Base-by-base conservation (phyloP, 192 early-diverging fungal species). In the Geosiphon pyriformis region DNA sequence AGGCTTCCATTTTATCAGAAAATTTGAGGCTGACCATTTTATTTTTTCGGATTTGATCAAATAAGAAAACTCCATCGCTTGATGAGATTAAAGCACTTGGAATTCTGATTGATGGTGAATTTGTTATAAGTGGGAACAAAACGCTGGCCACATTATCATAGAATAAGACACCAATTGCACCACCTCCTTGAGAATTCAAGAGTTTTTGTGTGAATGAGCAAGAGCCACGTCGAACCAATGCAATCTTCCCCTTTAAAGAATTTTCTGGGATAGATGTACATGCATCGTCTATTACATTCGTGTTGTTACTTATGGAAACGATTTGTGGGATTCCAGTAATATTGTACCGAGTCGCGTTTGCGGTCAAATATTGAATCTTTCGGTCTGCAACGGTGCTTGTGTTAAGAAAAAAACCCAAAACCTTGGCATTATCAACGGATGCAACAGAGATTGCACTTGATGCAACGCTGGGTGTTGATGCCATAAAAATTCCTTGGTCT, bases 171-270 rank as follows among this genome's bases (percentile, higher is more conserved):
- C 72, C 90, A 20, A 78, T 68, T 1, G 88, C 90, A 27, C 87
- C 87, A 10, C 85, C 84, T 6, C 20, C 59, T 26, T 74, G 76
- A 2, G 82, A 87, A 50, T 79, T 74, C 0, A 49, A 60, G 3
- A 83, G 70, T 76, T 93, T 93, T 35, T 78, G 70, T 6, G 73
- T 78, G 70, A 90, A 89, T 0, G 76, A 79, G 60, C 91, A 93
- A 25, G 68, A 74, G 1, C 90, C 90, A 48, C 90, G 87, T 30
- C 83, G 83, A 49, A 92, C 75, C 35, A 93, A 67, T 22, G 76
- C 77, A 22, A 88, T 79, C 61, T 85, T 78, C 0, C 77, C 78
- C 0, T 33, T 66, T 27, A 88, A 62, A 6, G 48, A 50, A 4
- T 50, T 52, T 64, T 83, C 78, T 20, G 76, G 23, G 12, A 65